These are phyloP conservation scores for Brasenia schreberi DNA, from an alignment of 164 flowering plant genomes.

Conservation along the genomic window DNA sequence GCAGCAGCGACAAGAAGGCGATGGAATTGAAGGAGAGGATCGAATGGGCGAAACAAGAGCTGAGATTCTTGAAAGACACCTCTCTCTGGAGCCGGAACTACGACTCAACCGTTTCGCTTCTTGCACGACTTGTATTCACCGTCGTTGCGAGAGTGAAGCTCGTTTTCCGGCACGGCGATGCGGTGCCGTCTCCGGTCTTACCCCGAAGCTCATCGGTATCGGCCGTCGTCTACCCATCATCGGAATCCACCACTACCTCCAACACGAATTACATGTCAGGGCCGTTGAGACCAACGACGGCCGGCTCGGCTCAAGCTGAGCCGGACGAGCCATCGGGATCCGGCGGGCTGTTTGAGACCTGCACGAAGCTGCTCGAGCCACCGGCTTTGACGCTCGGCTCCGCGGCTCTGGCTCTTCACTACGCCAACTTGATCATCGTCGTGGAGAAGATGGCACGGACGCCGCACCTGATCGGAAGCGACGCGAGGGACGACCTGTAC, in stretches of 20 bases:
- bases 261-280: constrained; percentile 16
- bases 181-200: not conserved
- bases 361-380: constrained; percentile 44
- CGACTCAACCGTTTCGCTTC: constrained; percentile 30
- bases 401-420: constrained; percentile 62
- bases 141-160: constrained; percentile 48
- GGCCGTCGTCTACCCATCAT: constrained; percentile 49
- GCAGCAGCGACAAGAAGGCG: constrained; percentile 19
- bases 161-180: constrained; percentile 44
- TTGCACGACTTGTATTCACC: constrained; percentile 53
- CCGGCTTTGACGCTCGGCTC: constrained; percentile 56
- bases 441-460: constrained; percentile 77
- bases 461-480: constrained; percentile 73
- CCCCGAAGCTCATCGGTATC: constrained; percentile 60
- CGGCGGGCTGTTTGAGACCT: constrained; percentile 37
- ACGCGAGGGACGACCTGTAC: constrained; percentile 83
- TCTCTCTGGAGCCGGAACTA: constrained; percentile 69
- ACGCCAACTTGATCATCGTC: constrained; percentile 70
- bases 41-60: constrained; percentile 52
- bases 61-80: constrained; percentile 43
- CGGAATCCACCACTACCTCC: constrained; percentile 23
- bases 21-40: constrained; percentile 61
- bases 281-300: constrained; percentile 18
- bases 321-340: not conserved
- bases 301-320: not conserved